Conservation (phyloP, 2,329 filamentous ascomycete genomes). For the Botrytis fragariae region DNA sequence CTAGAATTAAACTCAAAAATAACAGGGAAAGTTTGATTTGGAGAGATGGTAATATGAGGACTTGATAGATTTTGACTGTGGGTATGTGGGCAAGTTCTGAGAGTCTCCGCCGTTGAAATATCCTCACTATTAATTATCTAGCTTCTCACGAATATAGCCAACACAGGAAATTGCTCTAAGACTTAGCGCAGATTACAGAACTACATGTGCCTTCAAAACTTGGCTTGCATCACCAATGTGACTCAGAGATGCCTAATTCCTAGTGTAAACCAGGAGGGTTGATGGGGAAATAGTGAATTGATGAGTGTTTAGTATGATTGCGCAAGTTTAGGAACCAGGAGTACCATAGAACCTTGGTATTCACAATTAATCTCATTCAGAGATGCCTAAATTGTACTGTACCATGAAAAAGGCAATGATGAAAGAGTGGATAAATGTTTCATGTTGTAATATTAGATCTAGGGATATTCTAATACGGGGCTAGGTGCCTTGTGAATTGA, state of each 20-base stretch:
- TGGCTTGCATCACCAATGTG: background rate
- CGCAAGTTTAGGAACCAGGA: background rate
- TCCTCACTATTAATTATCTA: background rate
- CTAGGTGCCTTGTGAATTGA: too few relatives aligned
- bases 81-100: background rate
- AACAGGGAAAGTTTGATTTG: background rate
- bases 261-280: background rate
- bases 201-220: background rate
- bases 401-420: background rate
- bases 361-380: background rate
- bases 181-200: background rate
- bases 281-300: background rate
- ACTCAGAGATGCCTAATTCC: background rate
- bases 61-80: background rate
- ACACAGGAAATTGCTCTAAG: background rate
- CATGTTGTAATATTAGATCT: background rate
- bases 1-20: background rate
- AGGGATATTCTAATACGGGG: background rate
- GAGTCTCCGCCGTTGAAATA: background rate
- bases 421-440: background rate
- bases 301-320: background rate
- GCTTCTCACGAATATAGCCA: background rate
- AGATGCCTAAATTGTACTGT: background rate
- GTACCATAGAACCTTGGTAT: background rate
- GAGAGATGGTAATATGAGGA: background rate